These are phyloP conservation scores for Bipolaris cookei DNA, from an alignment of 2,329 filamentous ascomycete species.

Conservation along the genomic window DNA sequence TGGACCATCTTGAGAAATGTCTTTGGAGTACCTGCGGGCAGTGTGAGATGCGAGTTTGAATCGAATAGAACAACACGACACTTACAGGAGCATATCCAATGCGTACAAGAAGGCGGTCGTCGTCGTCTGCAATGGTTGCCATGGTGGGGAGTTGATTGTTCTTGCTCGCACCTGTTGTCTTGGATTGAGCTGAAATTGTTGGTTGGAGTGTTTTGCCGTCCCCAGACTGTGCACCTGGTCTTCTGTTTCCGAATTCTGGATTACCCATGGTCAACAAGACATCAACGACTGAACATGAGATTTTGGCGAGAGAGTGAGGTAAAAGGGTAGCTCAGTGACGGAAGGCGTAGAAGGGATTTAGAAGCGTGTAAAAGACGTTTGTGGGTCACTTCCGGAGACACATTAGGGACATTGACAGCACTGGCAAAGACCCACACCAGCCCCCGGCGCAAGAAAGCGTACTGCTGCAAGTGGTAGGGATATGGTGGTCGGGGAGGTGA, in stretches of 20 bases:
- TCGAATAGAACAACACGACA: background rate
- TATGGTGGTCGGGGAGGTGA: slow-evolving; percentile 23
- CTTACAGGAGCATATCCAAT: slow-evolving; percentile 69
- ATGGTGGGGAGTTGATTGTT: slow-evolving; percentile 38
- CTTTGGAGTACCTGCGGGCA: slow-evolving; percentile 61
- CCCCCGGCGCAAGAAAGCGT: slow-evolving; percentile 31
- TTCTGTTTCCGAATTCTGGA: slow-evolving; percentile 30
- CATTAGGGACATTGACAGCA: slow-evolving; percentile 38
- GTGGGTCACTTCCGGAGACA: slow-evolving; percentile 35
- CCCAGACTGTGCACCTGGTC: slow-evolving; percentile 14
- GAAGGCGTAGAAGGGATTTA: slow-evolving; percentile 28
- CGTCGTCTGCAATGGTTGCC: slow-evolving; percentile 63
- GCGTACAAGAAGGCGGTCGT: slow-evolving; percentile 64
- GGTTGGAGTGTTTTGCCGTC: slow-evolving; percentile 25
- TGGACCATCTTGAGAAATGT: slow-evolving; percentile 71
- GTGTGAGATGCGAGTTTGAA: slow-evolving; percentile 24
- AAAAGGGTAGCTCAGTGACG: slow-evolving; percentile 6
- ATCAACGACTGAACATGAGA: slow-evolving; percentile 32
- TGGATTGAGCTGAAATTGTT: slow-evolving; percentile 31
- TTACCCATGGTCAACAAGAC: slow-evolving; percentile 37
- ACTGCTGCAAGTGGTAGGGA: slow-evolving; percentile 37
- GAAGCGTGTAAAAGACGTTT: slow-evolving; percentile 36
- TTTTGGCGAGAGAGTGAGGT: slow-evolving; percentile 6
- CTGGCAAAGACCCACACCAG: slow-evolving; percentile 32
- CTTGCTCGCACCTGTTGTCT: slow-evolving; percentile 31